These are phyloP conservation scores for Neofusicoccum laricinum DNA, from an alignment of 2,329 filamentous ascomycete genomes.

Conservation along the genomic window DNA sequence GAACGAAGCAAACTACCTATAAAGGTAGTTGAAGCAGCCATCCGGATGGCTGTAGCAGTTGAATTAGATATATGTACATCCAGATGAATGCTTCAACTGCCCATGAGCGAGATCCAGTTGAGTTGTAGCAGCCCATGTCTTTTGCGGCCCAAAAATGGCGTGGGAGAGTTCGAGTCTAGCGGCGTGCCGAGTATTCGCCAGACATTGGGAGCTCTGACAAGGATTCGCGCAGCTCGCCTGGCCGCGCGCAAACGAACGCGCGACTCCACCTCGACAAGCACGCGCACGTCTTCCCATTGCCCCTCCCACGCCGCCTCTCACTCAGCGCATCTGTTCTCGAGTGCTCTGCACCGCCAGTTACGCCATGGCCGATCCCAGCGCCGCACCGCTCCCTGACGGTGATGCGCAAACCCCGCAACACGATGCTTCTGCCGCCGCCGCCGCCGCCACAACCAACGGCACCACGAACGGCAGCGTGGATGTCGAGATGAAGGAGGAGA, in stretches of 20 bases:
- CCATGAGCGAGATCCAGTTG: too few species aligned
- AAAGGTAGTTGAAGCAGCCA: too few species aligned
- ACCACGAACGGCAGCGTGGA: slow-evolving; percentile 21
- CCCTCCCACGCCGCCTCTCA: neutral
- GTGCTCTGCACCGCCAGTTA: neutral
- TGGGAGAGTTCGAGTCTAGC: too few species aligned
- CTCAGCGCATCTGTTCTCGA: neutral
- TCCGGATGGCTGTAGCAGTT: too few species aligned
- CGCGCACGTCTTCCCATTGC: neutral
- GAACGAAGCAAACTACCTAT: too few species aligned
- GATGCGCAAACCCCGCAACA: slow-evolving; percentile 15
- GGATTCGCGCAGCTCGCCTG: slow-evolving; percentile 6
- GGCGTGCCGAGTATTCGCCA: too few species aligned
- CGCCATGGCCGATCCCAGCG: neutral
- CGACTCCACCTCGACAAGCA: neutral
- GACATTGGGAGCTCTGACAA: slow-evolving; percentile 3
- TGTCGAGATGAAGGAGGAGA: slow-evolving; percentile 36
- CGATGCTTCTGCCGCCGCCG: neutral
- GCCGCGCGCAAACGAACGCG: slow-evolving; percentile 2
- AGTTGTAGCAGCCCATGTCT: too few species aligned
- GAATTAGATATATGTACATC: too few species aligned
- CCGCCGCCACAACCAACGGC: slow-evolving; percentile 23
- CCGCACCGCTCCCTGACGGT: neutral
- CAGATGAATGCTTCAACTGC: too few species aligned
- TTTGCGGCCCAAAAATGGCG: too few species aligned